Evolutionary conservation across 192 early-diverging fungal species (phyloP).

Genomic region (Cladochytrium replicatum): DNA sequence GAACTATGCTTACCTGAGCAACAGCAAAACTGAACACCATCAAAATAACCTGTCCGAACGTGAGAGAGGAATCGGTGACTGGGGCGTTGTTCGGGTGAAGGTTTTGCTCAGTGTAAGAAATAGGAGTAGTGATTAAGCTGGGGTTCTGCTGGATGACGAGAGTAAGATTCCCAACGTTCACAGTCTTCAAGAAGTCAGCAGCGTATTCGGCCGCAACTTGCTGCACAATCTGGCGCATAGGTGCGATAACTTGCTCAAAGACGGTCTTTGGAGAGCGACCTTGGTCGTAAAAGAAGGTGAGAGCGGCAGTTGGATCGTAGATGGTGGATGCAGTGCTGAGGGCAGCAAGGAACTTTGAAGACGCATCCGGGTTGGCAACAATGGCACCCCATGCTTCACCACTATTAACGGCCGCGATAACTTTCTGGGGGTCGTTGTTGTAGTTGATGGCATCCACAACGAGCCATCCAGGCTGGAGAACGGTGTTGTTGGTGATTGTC

Average conservation of each 20-base stretch:
- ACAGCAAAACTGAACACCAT: neutral
- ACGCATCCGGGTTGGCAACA: neutral
- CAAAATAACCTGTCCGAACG: neutral
- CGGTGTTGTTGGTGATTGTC: neutral
- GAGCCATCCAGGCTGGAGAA: neutral
- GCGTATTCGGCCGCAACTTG: neutral
- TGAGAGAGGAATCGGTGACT: neutral
- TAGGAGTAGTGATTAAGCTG: neutral
- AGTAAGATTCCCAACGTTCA: neutral
- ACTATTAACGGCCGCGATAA: neutral
- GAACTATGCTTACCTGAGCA: neutral
- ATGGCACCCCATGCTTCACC: neutral
- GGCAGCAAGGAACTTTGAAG: neutral
- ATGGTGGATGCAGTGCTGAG: neutral
- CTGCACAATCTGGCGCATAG: neutral
- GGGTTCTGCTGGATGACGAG: neutral
- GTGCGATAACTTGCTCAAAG: neutral
- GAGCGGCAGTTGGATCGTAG: neutral
- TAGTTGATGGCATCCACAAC: neutral
- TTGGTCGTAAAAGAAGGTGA: neutral
- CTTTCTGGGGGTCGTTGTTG: neutral
- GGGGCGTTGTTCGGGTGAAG: neutral
- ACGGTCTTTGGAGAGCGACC: neutral
- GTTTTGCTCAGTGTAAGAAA: neutral
- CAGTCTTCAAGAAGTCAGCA: neutral